Evolutionary conservation across 2,329 filamentous ascomycete species (phyloP), one percentile per base, ranked within the genome.

Genomic region (Aspergillaceae sp.): DNA sequence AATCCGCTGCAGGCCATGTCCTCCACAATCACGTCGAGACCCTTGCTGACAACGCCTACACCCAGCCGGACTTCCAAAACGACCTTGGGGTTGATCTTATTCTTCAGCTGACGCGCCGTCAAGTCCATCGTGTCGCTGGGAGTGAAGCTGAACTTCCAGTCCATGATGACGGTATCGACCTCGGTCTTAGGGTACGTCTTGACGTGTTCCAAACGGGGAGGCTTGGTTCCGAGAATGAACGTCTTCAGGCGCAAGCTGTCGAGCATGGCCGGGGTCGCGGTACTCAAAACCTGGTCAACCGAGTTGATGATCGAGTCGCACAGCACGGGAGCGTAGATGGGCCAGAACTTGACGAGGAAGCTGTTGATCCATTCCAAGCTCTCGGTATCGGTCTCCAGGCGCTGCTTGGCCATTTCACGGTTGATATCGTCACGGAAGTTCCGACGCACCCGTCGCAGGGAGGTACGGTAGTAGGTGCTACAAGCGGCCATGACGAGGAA

Each of bases 131-230:
- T 86, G 66, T 98, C 94, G 56, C 92, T 97, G 32, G 92, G 92
- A 0, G 87, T 97, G 72, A 98, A 98, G 75, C 91, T 97, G 69
- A 98, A 98, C 61, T 94, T 95, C 92, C 92, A 98, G 65, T 98
- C 92, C 92, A 98, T 98, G 60, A 97, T 80, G 37, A 98, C 88
- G 48, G 90, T 83, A 62, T 98, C 92, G 52, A 96, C 90, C 56
- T 96, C 88, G 1, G 87, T 87, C 67, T 92, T 94, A 48, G 91
- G 91, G 58, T 98, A 96, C 0, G 92, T 95, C 75, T 95, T 97
- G 67, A 98, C 92, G 61, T 97, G 90, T 69, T 98, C 92, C 74
- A 98, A 80, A 29, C 92, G 83, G 4, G 94, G 94, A 29, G 92
- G 91, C 70, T 98, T 98, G 6, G 87, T 90, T 46, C 92, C 92